These are phyloP conservation scores for Diplocarpon mali DNA, from an alignment of 2,329 filamentous ascomycete species.

Conservation along the genomic window DNA sequence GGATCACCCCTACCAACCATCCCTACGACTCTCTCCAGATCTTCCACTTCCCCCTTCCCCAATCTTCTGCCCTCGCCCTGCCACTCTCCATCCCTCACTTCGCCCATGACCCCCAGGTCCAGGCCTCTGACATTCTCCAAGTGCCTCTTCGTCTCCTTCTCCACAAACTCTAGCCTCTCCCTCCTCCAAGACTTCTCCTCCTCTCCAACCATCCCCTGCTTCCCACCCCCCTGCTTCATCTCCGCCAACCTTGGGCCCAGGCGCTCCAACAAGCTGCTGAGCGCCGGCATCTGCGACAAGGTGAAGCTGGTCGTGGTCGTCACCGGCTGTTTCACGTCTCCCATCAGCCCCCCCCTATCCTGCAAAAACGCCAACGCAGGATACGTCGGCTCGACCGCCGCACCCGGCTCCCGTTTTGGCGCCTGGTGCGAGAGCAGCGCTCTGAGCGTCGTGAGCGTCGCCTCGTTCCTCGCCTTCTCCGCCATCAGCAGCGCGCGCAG, in stretches of 20 bases:
- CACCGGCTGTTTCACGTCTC: slow-evolving; percentile 45
- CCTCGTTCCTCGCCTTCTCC: slow-evolving; percentile 62
- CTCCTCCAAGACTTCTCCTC: slow-evolving; percentile 49
- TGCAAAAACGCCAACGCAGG: slow-evolving; percentile 44
- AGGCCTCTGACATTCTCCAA: slow-evolving; percentile 60
- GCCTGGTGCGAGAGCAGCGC: slow-evolving; percentile 40
- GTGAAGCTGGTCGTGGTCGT: slow-evolving; percentile 68
- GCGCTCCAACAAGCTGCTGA: slow-evolving; percentile 58
- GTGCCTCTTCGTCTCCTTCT: slow-evolving; percentile 65
- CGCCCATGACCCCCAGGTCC: slow-evolving; percentile 50
- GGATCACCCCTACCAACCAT: slow-evolving; percentile 31
- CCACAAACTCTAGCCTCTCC: slow-evolving; percentile 72
- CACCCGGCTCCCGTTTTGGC: slow-evolving; percentile 29
- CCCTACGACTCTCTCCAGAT: slow-evolving; percentile 40
- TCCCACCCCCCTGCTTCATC: slow-evolving; percentile 32
- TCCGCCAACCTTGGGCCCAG: slow-evolving; percentile 53
- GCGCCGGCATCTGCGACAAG: slow-evolving; percentile 69
- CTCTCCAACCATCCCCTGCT: slow-evolving; percentile 26
- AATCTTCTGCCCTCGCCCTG: slow-evolving; percentile 42
- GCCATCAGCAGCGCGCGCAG: slow-evolving; percentile 58
- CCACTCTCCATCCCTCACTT: slow-evolving; percentile 55
- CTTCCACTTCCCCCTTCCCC: slow-evolving; percentile 43
- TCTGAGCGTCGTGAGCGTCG: slow-evolving; percentile 54
- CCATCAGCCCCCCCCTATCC: slow-evolving; percentile 39
- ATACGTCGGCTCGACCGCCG: slow-evolving; percentile 9